Base-by-base conservation (phyloP, 805 yeast genomes). In the Cyberlindnera nakhonratchasimensis region DNA sequence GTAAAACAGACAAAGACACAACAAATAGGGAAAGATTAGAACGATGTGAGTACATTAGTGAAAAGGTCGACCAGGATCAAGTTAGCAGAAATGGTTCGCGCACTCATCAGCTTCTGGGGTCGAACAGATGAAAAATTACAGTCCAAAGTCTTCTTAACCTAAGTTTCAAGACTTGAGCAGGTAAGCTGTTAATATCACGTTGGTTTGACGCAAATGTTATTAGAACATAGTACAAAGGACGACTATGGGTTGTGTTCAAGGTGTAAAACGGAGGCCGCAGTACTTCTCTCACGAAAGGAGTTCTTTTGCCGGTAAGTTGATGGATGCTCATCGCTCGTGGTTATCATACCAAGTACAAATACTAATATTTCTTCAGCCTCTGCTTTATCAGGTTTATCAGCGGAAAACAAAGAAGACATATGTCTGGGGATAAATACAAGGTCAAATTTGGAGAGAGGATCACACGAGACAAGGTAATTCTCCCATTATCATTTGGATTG, bases 371-470 rank as follows among this genome's bases (percentile, higher is more conserved):
- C 44, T 13, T 19, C 18, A 40, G 29, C 43, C 48, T 2, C 19
- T 90, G 98, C 61, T 91, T 87, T 53, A 57, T 74, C 17, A 72
- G 80, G 45, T 90, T 87, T 58, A 70, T 90, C 28, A 72, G 82
- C 43, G 81, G 86, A 19, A 90, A 90, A 60, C 89, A 86, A 62
- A 71, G 96, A 47, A 85, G 83, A 55, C 84, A 74, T 55, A 79
- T 91, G 88, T 50, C 57, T 6, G 76, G 73, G 49, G 89, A 85
- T 12, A 76, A 71, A 41, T 89, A 75, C 64, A 85, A 86, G 56
- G 90, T 85, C 18, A 75, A 80, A 53, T 88, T 74, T 53, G 78
- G 77, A 12, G 63, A 64, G 2, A 65, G 66, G 14, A 66, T 64
- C 4, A 66, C 58, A 12, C 43, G 58, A 3, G 78, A 74, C 14